Evolutionary conservation across 495 filamentous ascomycete genomes (phyloP), one percentile per base, ranked within the genome.

Genomic region (Penicillium crystallinum): DNA sequence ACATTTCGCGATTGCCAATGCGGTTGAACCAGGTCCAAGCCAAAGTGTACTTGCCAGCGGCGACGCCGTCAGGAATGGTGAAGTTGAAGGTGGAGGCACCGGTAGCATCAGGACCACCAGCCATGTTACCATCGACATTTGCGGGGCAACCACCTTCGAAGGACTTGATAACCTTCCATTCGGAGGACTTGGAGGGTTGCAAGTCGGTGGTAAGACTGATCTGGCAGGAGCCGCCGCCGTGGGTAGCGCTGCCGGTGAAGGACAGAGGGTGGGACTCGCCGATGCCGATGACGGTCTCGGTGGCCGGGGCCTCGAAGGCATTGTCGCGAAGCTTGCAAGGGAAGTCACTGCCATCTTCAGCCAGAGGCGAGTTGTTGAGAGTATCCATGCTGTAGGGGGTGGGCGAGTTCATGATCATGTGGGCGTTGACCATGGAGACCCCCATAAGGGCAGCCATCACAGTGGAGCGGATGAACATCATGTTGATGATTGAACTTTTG

Each of bases 1-100:
- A 96, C 81, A 95, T 89, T 66, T 97, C 91, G 34, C 89, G 82
- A 73, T 89, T 88, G 38, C 90, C 90, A 53, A 91, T 70, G 46
- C 82, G 82, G 78, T 97, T 97, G 76, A 92, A 84, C 91, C 91
- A 97, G 19, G 90, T 88, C 81, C 88, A 96, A 41, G 88, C 88
- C 42, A 97, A 74, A 7, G 82, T 86, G 42, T 84, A 89, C 45
- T 80, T 69, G 22, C 78, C 79, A 10, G 64, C 44, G 3, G 59
- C 55, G 40, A 76, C 64, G 15, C 59, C 67, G 0, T 66, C 64
- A 12, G 79, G 79, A 21, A 82, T 75, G 3, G 62, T 68, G 62
- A 74, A 81, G 31, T 64, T 57, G 62, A 78, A 77, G 3, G 47
- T 38, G 31, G 54, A 55, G 12, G 69, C 61, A 18, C 63, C 68